A percentile compares a stretch with the other conserved stretches of the same genome.
Conservation (phyloP, 257 asterid species). For the Nicotiana paniculata region DNA sequence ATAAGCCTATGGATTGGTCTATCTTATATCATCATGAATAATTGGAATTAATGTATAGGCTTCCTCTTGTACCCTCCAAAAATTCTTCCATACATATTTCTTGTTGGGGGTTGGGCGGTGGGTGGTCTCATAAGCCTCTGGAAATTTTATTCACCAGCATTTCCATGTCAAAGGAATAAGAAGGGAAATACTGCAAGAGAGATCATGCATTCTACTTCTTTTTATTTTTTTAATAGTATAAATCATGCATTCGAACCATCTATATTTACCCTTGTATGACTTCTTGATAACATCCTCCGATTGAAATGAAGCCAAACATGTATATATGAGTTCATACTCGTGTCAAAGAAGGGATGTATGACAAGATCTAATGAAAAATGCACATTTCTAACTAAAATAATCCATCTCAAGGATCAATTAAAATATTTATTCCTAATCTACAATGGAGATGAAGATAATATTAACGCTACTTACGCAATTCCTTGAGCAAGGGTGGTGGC, state of each 20-base stretch:
- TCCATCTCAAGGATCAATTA: background rate
- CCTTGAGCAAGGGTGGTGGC: conserved; percentile 97
- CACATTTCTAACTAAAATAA: background rate
- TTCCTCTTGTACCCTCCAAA: background rate
- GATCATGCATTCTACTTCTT: no score
- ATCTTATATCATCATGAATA: background rate
- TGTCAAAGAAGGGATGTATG: background rate
- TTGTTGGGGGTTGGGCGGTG: background rate
- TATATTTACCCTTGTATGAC: background rate
- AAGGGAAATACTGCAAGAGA: background rate
- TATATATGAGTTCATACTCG: background rate
- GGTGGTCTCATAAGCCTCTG: background rate
- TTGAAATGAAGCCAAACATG: background rate
- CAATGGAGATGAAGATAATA: background rate
- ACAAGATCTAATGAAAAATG: background rate
- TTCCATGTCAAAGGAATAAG: background rate
- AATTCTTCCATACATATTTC: background rate
- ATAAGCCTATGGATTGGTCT: background rate
- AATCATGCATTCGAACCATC: background rate
- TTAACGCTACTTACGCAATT: conserved; percentile 66
- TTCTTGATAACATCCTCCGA: background rate
- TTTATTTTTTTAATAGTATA: background rate
- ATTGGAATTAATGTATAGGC: background rate
- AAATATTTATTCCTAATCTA: background rate
- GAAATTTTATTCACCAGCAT: background rate